phyloP scores from a whole-genome alignment of 1,139 yeast genomes.

The Nakaseomyces uthaithaninus region DNA sequence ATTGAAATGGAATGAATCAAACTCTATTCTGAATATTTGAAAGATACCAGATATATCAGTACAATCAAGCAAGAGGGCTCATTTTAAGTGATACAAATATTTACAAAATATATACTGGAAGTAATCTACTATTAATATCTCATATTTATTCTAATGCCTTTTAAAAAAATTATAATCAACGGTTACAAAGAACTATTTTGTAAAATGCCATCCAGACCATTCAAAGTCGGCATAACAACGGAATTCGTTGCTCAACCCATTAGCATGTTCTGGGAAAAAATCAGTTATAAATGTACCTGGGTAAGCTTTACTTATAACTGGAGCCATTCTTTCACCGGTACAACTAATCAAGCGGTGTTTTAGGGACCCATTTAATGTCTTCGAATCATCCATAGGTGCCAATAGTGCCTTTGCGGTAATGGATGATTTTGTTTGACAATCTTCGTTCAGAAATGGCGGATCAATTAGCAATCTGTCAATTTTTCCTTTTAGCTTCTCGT shows the following conservation, averaged over 20 bases:
- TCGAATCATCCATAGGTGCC: slow-evolving; percentile 35
- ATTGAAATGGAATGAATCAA: too few relatives aligned
- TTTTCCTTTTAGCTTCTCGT: slow-evolving; percentile 48
- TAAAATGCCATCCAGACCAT: slow-evolving; percentile 43
- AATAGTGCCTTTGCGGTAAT: slow-evolving; percentile 58
- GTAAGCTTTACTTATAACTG: slow-evolving; percentile 50
- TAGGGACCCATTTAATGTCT: slow-evolving; percentile 36
- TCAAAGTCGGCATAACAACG: slow-evolving; percentile 76
- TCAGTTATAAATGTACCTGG: slow-evolving; percentile 57
- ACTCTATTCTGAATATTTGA: too few relatives aligned
- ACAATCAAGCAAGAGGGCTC: too few relatives aligned
- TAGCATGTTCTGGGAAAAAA: slow-evolving; percentile 72
- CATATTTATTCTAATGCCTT: too few relatives aligned
- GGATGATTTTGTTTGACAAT: slow-evolving; percentile 72
- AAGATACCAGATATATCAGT: too few relatives aligned
- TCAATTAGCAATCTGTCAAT: slow-evolving; percentile 74
- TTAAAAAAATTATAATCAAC: too few relatives aligned
- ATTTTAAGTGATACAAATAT: too few relatives aligned
- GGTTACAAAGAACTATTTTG: neutral
- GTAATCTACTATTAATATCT: too few relatives aligned
- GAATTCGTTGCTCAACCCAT: slow-evolving; percentile 82
- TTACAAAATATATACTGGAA: too few relatives aligned
- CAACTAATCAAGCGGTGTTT: slow-evolving; percentile 56
- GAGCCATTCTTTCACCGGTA: slow-evolving; percentile 83
- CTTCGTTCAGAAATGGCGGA: slow-evolving; percentile 78